Conservation (phyloP, 2,329 filamentous ascomycete genomes). For the Hypoxylon sp. region DNA sequence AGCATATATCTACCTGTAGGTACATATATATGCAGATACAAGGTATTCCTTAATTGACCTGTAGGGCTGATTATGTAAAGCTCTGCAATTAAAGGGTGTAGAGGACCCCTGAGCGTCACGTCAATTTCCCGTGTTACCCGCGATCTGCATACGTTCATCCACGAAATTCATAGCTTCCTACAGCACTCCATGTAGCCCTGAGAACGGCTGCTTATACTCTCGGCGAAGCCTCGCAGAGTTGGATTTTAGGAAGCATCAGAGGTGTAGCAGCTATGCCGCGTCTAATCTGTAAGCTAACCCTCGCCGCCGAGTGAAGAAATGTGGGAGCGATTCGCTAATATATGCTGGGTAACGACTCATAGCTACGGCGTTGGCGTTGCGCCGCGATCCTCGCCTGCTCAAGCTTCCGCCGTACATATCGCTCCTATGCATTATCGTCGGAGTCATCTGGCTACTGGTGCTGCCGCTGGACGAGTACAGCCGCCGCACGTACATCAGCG, state of each 20-base stretch:
- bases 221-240: background rate
- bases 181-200: background rate
- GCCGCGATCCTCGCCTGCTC: slow-evolving; percentile 81
- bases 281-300: slow-evolving; percentile 57
- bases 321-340: background rate
- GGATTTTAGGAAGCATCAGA: background rate
- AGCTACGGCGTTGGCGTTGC: slow-evolving; percentile 73
- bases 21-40: too few relatives aligned
- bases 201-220: slow-evolving; percentile 4
- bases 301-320: background rate
- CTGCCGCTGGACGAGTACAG: slow-evolving; percentile 92
- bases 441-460: slow-evolving; percentile 87
- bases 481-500: slow-evolving; percentile 91
- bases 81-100: background rate
- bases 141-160: slow-evolving; percentile 8
- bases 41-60: slow-evolving; percentile 27
- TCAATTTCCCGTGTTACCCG: slow-evolving; percentile 20
- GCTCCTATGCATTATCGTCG: slow-evolving; percentile 81
- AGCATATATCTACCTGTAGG: too few relatives aligned
- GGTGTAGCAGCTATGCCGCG: slow-evolving; percentile 55
- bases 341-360: background rate
- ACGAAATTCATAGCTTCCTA: slow-evolving; percentile 3
- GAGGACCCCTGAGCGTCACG: slow-evolving; percentile 7
- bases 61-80: slow-evolving; percentile 30
- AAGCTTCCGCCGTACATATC: slow-evolving; percentile 89